Evolutionary conservation across 2,329 filamentous ascomycete species (phyloP), one percentile per base, ranked within the genome.

Genomic region (Pseudogymnoascus sp.): DNA sequence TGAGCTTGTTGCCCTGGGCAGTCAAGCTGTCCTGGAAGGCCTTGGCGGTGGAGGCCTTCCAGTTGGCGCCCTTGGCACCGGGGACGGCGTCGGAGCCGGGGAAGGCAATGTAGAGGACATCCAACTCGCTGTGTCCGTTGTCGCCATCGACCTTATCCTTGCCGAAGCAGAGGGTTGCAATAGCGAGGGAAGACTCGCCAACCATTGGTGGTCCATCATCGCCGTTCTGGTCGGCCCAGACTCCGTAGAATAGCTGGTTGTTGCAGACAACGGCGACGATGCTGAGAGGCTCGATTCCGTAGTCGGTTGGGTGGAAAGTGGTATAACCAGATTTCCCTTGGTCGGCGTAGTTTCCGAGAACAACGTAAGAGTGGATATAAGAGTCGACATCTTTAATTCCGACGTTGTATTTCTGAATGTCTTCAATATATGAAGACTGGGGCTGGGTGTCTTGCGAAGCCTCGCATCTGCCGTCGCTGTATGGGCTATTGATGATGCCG

Each of bases 31-130:
- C 72, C 71, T 82, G 79, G 66, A 87, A 86, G 14, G 79, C 76
- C 7, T 73, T 72, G 25, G 75, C 80, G 65, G 72, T 78, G 5
- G 70, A 69, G 0, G 84, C 82, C 7, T 74, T 73, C 85, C 85
- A 88, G 31, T 79, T 74, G 0, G 84, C 84, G 18, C 77, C 77
- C 1, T 73, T 70, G 11, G 75, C 72, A 1, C 84, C 84, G 0
- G 84, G 83, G 0, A 86, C 81, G 0, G 85, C 84, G 5, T 81
- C 78, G 0, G 72, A 63, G 1, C 84, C 84, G 0, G 76, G 76
- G 69, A 88, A 88, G 0, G 82, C 85, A 59, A 88, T 77, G 71
- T 82, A 88, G 37, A 88, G 72, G 0, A 88, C 82, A 70, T 88
- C 84, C 35, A 83, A 77, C 14, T 75, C 72, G 42, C 77, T 77